Evolutionary conservation across 768 basidiomycete genomes (phyloP).

Genomic region (Suillus luteus): DNA sequence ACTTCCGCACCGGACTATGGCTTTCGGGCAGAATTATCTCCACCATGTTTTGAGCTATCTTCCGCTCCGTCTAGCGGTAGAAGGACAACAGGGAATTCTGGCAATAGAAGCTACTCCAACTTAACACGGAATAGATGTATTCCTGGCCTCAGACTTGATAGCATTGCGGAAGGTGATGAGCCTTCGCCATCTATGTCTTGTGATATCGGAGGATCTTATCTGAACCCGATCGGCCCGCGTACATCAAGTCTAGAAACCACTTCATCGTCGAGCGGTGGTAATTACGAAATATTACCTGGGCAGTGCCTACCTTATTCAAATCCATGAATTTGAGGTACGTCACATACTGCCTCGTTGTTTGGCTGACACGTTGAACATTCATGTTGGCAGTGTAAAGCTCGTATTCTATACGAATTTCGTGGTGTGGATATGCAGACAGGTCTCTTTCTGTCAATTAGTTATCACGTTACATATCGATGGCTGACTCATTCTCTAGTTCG

Average conservation of each 20-base stretch:
- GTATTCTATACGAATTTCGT: neutral
- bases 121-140: neutral
- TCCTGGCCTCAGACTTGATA: neutral
- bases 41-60: neutral
- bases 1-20: neutral
- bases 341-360: too few species aligned
- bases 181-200: neutral
- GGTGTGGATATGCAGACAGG: neutral
- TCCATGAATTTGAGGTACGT: neutral
- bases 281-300: neutral
- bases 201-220: neutral
- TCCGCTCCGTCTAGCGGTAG: neutral
- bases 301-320: neutral
- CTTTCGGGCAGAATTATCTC: neutral
- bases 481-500: neutral
- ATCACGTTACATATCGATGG: neutral
- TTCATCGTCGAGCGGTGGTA: neutral
- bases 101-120: neutral
- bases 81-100: too few species aligned
- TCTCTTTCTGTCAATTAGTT: neutral
- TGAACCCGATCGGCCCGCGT: too few species aligned
- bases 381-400: neutral
- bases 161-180: constrained; percentile 6
- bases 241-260: neutral
- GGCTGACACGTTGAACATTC: neutral